Base-by-base conservation (phyloP, 2,329 filamentous ascomycete species). In the Ceratocystiopsis minuta region DNA sequence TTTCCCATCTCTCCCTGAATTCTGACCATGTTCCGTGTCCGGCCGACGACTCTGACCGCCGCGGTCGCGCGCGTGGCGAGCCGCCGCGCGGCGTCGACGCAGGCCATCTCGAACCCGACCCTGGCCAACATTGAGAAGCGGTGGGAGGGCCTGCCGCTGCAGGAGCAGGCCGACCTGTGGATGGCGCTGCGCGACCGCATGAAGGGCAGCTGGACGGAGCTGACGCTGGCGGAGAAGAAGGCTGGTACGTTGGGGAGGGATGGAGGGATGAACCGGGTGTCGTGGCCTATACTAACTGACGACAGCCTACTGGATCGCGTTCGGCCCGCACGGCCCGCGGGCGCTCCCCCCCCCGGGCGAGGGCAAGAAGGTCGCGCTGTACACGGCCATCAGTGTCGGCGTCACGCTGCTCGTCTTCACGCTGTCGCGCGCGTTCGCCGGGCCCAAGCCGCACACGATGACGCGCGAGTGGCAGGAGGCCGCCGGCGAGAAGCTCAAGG, bases 81-180 rank as follows among this genome's bases (percentile, higher is more conserved):
- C 24, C 62, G 63, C 54, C 60, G 64, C 49, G 64, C 65, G 57
- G 67, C 74, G 55, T 75, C 80, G 54, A 82, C 82, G 54, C 86
- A 94, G 63, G 87, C 88, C 60, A 92, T 98, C 66, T 92, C 87
- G 58, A 96, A 95, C 71, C 90, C 92, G 54, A 95, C 85, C 45
- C 76, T 98, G 57, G 83, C 85, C 65, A 86, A 93, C 67, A 96
- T 98, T 59, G 90, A 98, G 78, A 95, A 94, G 80, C 75, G 90
- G 70, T 98, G 90, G 90, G 90, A 98, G 71, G 75, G 70, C 50
- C 87, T 96, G 83, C 87, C 88, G 46, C 85, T 90, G 50, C 86
- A 94, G 72, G 90, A 98, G 75, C 90, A 98, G 77, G 90, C 90
- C 53, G 90, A 98, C 60, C 71, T 98, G 55, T 98, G 90, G 90